Evolutionary conservation across 225 moss, liverwort and hornwort genomes (phyloP), one percentile per base, ranked within the genome.

Genomic region (Straminergon stramineum): DNA sequence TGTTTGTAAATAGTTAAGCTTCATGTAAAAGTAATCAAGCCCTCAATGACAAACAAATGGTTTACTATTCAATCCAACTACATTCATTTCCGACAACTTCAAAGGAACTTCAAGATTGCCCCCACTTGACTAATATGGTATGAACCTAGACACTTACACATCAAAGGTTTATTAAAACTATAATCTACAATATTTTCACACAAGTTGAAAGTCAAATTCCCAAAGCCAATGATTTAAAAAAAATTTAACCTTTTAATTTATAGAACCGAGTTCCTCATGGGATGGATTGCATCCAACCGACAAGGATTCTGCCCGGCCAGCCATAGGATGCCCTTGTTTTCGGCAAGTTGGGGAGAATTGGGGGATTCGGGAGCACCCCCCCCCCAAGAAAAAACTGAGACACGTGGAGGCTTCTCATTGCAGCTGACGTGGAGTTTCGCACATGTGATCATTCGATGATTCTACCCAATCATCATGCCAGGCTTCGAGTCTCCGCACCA

Each of bases 401-500:
- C 89, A 84, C 45, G 34, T 57, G 84, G 34, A 43, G 7, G 5
- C 7, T 8, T 22, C 15, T 22, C 51, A 9, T 11, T 9, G 4
- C 32, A 41, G 53, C 1, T 68, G 84, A 84, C 78, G 89, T 89
- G 89, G 84, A 21, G 11, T 16, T 19, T 6, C 48, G 48, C 76
- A 11, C 56, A 32, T 65, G 53, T 34, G 34, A 84, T 56, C 65
- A 84, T 84, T 84, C 89, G 1, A 35, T 37, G 77, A 89, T 89
- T 89, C 89, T 89, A 67, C 78, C 84, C 89, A 89, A 89, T 89
- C 89, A 89, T 84, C 57, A 78, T 45, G 24, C 31, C 35, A 84
- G 89, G 89, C 89, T 89, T 89, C 89, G 89, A 89, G 89, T 37
- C 89, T 84, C 89, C 89, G 64, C 88, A 88, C 83, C 83, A n/a